Base-by-base conservation (phyloP, 352 stramenopile species). In the Thraustochytrium aureum region DNA sequence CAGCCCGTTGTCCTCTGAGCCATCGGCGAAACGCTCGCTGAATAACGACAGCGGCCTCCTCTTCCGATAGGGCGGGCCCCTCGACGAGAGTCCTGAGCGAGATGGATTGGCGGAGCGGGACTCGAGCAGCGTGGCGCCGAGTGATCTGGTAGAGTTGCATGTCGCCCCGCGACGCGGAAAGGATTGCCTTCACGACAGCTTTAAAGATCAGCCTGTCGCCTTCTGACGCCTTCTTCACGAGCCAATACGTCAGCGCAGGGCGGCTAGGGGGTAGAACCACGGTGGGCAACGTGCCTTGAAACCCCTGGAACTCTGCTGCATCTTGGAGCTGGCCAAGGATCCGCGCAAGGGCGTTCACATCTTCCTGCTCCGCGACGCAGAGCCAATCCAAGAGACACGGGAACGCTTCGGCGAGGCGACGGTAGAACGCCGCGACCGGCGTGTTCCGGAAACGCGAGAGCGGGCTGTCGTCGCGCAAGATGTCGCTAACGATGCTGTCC, bases 301-400 rank as follows among this genome's bases (percentile, higher is more conserved):
- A 30, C 35, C 38, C n/a, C 12, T 59, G 38, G 56, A 72, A 72
- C 38, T 72, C 62, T 7, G 20, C 39, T 17, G 62, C 43, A 26
- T 72, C 62, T n/a, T 72, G 62, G 38, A 37, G 56, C 43, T 72
- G 62, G 10, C 43, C n/a, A 30, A 72, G 20, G 38, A 72, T 72
- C n/a, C 62, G 62, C 39, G 39, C 39, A 17, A 72, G 26, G 32
- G 43, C 62, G 3, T 10, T 14, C 62, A 72, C 22, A 33, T 72
- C 62, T 17, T n/a, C 35, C 41, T 72, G n/a, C 30, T 72, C 62
- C 26, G 62, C 62, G 1, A 72, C 62, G 38, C 52, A 59, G 62
- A 72, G 62, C 62, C 62, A 72, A n/a, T 72, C 62, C 39, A 72
- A 37, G 6, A 72, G 43, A 59, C 52, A 72, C 0, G 62, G 62